phyloP scores from a whole-genome alignment of 1,284 basidiomycete species.

The Cutaneotrichosporon sp. region DNA sequence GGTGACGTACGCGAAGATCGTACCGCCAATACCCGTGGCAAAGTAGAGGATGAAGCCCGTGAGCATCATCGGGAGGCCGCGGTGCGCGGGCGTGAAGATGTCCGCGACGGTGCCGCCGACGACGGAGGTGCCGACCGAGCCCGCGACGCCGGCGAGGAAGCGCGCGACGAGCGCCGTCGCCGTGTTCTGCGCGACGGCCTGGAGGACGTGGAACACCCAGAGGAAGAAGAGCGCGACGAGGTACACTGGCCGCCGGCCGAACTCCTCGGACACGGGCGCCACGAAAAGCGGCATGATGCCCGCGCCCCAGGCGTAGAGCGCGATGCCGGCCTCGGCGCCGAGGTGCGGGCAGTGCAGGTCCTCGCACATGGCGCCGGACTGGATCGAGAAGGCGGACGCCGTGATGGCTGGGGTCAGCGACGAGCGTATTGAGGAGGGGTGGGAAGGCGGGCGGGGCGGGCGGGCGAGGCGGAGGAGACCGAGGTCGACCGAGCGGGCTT shows the following conservation, averaged over 20 bases:
- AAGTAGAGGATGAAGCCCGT: conserved; percentile 17
- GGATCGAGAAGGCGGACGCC: conserved; percentile 62
- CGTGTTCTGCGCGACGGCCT: conserved; percentile 67
- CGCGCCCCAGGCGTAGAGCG: conserved; percentile 66
- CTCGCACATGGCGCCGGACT: conserved; percentile 64
- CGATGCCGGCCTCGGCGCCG: conserved; percentile 64
- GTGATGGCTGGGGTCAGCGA: conserved; percentile 56
- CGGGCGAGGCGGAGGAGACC: background rate
- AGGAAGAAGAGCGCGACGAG: conserved; percentile 62
- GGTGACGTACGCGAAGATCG: conserved; percentile 69
- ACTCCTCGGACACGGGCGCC: conserved; percentile 75
- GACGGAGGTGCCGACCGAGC: conserved; percentile 66
- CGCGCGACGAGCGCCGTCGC: conserved; percentile 68
- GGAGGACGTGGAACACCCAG: conserved; percentile 62
- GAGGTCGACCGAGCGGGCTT: background rate
- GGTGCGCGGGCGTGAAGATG: conserved; percentile 55
- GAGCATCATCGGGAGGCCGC: conserved; percentile 23
- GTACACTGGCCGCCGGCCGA: conserved; percentile 71
- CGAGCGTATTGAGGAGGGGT: too few species aligned
- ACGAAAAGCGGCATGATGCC: conserved; percentile 68
- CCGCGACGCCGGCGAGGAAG: conserved; percentile 65
- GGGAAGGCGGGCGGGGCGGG: too few species aligned
- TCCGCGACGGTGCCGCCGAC: conserved; percentile 77
- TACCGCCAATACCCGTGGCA: conserved; percentile 19
- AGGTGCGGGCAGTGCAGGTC: conserved; percentile 65